Evolutionary conservation across 176 grass and related monocot genomes (phyloP).

Genomic region (Cocos nucifera): DNA sequence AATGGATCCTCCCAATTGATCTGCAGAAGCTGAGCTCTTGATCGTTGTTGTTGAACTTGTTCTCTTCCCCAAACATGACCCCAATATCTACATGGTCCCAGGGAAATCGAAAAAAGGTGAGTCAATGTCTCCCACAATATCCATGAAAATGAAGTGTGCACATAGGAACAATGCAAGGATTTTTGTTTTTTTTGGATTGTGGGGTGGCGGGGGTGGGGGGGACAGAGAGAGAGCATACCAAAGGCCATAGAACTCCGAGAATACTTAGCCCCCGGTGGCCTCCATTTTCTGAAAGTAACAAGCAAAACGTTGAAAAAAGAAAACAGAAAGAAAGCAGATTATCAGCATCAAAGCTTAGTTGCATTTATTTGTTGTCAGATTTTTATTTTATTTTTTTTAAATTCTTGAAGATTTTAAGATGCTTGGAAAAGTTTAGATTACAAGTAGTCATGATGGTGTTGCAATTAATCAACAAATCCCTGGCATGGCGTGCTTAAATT

Average conservation of each 20-base stretch:
- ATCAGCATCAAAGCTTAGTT: no score
- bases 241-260: constrained; percentile 41
- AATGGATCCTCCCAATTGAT: constrained; percentile 23
- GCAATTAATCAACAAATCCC: no score
- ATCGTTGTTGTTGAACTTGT: constrained; percentile 7
- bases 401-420: no score
- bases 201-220: not conserved
- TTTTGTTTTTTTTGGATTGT: no score
- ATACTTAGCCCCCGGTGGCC: constrained; percentile 40
- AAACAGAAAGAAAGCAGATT: no score
- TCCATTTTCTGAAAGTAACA: constrained; percentile 37
- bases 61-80: constrained; percentile 4
- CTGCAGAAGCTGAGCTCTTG: constrained; percentile 4
- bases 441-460: no score
- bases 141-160: not conserved
- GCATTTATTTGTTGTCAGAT: no score
- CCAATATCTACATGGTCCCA: constrained; percentile 27
- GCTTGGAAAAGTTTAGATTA: no score
- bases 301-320: not conserved
- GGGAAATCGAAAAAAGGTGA: no score
- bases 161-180: not conserved
- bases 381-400: no score
- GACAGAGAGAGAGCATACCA: constrained; percentile 20
- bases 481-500: no score
- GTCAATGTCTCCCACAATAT: no score